These are phyloP conservation scores for Neocallimastix lanati DNA, from an alignment of 192 early-diverging fungal species.

Conservation along the genomic window DNA sequence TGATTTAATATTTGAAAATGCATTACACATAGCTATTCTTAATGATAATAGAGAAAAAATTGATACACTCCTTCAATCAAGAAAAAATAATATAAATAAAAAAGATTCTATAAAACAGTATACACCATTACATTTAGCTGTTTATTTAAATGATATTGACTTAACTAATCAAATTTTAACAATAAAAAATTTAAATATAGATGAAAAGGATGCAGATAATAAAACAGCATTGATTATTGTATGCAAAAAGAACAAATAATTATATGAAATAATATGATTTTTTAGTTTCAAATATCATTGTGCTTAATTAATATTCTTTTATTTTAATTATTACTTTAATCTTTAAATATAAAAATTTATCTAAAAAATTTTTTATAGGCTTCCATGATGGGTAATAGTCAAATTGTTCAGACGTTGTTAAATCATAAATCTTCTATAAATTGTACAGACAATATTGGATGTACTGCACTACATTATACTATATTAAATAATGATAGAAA, in stretches of 20 bases:
- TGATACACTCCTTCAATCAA: neutral
- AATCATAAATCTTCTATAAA: neutral
- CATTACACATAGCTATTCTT: neutral
- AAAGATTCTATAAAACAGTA: neutral
- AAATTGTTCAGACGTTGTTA: neutral
- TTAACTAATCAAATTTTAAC: neutral
- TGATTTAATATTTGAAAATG: neutral
- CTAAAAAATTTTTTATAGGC: too few relatives aligned
- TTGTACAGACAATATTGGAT: neutral
- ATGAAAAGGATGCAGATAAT: neutral
- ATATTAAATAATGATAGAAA: neutral
- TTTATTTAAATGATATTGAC: neutral
- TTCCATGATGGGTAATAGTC: neutral
- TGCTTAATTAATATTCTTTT: too few relatives aligned
- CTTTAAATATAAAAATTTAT: too few relatives aligned
- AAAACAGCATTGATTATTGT: neutral
- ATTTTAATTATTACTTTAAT: neutral
- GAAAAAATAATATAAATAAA: neutral
- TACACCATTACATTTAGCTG: neutral
- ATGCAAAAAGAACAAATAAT: too few relatives aligned
- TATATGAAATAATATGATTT: too few relatives aligned
- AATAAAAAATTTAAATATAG: neutral
- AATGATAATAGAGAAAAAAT: neutral
- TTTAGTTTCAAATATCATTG: too few relatives aligned
- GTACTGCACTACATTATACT: neutral